A percentile compares a stretch with the other conserved stretches of the same genome.
Conservation (phyloP, 2,329 filamentous ascomycete species). For the Gnomoniopsis sp. region DNA sequence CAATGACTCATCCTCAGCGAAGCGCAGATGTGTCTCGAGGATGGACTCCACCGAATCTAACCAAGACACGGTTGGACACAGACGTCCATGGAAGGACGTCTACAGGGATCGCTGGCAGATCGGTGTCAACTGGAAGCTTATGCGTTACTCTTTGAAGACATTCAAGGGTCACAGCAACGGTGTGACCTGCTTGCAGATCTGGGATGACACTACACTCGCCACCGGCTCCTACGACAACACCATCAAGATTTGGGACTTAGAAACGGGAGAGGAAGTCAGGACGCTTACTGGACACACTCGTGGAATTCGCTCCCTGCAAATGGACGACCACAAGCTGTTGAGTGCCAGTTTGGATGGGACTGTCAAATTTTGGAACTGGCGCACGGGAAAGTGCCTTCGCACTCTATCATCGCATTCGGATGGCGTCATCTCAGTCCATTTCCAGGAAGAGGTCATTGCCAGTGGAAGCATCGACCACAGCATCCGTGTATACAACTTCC, state of each 20-base stretch:
- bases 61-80: conserved; percentile 10
- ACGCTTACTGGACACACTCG: conserved; percentile 79
- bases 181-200: conserved; percentile 62
- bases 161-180: conserved; percentile 87
- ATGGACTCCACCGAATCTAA: conserved; percentile 15
- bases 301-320: conserved; percentile 85
- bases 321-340: conserved; percentile 87
- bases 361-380: conserved; percentile 95
- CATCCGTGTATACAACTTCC: conserved; percentile 90
- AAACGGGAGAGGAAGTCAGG: conserved; percentile 81
- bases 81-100: conserved; percentile 89
- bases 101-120: conserved; percentile 84
- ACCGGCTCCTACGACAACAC: conserved; percentile 94
- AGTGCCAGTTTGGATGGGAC: conserved; percentile 85
- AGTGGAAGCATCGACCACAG: conserved; percentile 88
- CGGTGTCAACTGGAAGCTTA: conserved; percentile 96
- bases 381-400: conserved; percentile 80
- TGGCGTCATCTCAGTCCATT: conserved; percentile 85
- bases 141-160: conserved; percentile 77
- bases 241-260: conserved; percentile 94
- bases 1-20: conserved; percentile 20
- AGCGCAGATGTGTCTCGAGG: conserved; percentile 32
- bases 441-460: conserved; percentile 78
- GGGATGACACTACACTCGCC: conserved; percentile 81
- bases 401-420: conserved; percentile 76